A percentile compares a stretch with the other conserved stretches of the same genome.
phyloP scores from a whole-genome alignment of 2,329 filamentous ascomycete species.

The Colletotrichum incanum region DNA sequence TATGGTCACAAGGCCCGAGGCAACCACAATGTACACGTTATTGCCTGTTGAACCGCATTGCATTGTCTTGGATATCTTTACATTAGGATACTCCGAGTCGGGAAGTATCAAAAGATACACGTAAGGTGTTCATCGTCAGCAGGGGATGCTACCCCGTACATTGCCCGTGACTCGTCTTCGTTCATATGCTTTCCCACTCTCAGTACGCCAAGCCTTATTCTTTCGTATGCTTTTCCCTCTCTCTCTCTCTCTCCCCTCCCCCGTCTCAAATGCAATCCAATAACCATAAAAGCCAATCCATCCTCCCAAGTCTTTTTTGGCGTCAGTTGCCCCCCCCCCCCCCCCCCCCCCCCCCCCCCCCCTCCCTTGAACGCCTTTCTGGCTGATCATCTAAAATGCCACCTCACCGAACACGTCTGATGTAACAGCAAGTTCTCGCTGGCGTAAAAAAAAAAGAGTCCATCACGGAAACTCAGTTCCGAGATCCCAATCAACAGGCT shows the following conservation, averaged over 20 bases:
- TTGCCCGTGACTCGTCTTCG: slow-evolving; percentile 20
- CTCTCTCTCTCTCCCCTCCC: not conserved
- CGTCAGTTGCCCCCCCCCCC: slow-evolving; percentile 2
- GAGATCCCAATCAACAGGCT: not conserved
- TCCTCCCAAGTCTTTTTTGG: slow-evolving; percentile 30
- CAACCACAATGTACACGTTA: not conserved
- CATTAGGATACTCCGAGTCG: slow-evolving; percentile 1
- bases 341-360: too few species aligned
- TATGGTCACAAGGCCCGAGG: not conserved
- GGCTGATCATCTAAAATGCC: slow-evolving; percentile 16
- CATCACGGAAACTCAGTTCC: not conserved
- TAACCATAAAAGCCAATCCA: slow-evolving; percentile 19
- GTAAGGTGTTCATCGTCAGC: slow-evolving; percentile 6
- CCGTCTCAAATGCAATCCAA: not conserved
- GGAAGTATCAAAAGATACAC: slow-evolving; percentile 6
- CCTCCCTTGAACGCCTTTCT: slow-evolving; percentile 35
- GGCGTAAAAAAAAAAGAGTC: not conserved
- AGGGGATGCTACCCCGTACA: not conserved
- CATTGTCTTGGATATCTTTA: slow-evolving; percentile 18
- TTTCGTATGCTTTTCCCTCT: slow-evolving; percentile 19
- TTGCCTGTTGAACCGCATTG: not conserved
- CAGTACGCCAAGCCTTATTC: slow-evolving; percentile 31
- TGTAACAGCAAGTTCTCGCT: slow-evolving; percentile 8
- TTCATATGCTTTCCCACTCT: slow-evolving; percentile 17
- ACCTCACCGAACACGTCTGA: not conserved